phyloP scores from a whole-genome alignment of 129 eudicot species.

The Helichrysum umbraculigerum region DNA sequence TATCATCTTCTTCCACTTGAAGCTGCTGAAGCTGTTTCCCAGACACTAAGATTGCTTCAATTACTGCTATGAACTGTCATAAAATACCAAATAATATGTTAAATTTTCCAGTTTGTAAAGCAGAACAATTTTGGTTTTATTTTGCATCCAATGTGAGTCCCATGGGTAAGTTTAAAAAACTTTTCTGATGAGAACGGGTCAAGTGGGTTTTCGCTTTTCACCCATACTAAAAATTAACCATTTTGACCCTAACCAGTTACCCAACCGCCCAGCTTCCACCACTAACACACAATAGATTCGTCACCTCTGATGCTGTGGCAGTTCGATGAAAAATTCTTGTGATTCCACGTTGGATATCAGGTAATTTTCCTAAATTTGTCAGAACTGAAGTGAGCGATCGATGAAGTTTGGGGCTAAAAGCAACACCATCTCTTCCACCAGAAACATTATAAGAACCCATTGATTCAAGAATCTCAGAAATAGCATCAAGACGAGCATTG shows the following conservation, averaged over 20 bases:
- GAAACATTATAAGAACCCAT: conserved; percentile 48
- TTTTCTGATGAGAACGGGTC: neutral
- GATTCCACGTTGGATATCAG: conserved; percentile 96
- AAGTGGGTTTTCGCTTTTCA: neutral
- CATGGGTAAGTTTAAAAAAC: too few relatives aligned
- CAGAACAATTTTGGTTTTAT: neutral
- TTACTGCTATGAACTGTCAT: conserved; percentile 73
- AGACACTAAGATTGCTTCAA: conserved; percentile 71
- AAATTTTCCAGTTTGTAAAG: neutral
- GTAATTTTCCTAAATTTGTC: conserved; percentile 53
- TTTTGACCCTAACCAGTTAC: neutral
- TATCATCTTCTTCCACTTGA: conserved; percentile 46
- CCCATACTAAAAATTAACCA: neutral
- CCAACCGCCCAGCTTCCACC: neutral
- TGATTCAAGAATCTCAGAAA: conserved; percentile 81
- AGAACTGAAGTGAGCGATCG: conserved; percentile 64
- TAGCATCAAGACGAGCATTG: conserved; percentile 79
- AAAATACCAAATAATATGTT: neutral
- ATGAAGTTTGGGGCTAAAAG: conserved; percentile 49
- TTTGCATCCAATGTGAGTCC: too few relatives aligned
- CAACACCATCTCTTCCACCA: conserved; percentile 29
- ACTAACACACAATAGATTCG: neutral
- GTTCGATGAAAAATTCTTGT: conserved; percentile 93
- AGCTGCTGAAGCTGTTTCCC: conserved; percentile 78
- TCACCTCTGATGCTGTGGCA: conserved; percentile 89